Evolutionary conservation across 305 asterid species (phyloP), one percentile per base, ranked within the genome.

Genomic region (Fraxinus ornus): DNA sequence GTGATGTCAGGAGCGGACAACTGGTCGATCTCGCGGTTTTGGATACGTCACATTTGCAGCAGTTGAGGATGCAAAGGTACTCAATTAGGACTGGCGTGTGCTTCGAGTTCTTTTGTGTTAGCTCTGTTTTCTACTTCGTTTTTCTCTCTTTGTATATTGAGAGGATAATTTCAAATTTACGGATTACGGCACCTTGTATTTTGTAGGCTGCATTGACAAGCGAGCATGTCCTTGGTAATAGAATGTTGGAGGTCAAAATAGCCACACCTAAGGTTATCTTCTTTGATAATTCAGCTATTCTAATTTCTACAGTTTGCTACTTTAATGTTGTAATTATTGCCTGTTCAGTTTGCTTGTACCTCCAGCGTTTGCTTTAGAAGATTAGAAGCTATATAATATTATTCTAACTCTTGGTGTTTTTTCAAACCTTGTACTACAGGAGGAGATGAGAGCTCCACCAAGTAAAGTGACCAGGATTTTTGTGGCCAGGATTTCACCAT

Each of bases 11-110:
- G 99, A 97, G 78, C 92, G 98, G 76, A 84, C 94, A 47, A 91
- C 96, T 79, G 99, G 99, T 15, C 93, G 97, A 64, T 94, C 99
- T 80, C 96, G 98, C 57, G 98, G 99, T 36, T 95, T 94, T 83
- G 99, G 98, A 41, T 94, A 95, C 85, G 99, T 94, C 41, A 95
- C 98, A 74, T 95, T 93, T 92, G 93, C 89, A 2, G 77, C 90
- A 5, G 89, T 73, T 36, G 97, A 91, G 85, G 99, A 94, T 91
- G 96, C 98, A 13, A 91, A 91, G 98, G 99, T 94, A 60, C 62
- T 72, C 66, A 60, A 81, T 37, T 81, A 78, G 71, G 80, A n/a
- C 60, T 57, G 64, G n/a, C 75, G 7, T 75, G 75, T 80, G 71
- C 80, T 70, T 85, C 83, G 49, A 79, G 80, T 79, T 73, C 19